A percentile compares a stretch with the other conserved stretches of the same genome.
These are phyloP conservation scores for Takashimella tepidaria DNA, from an alignment of 1,284 basidiomycete species.

Conservation along the genomic window DNA sequence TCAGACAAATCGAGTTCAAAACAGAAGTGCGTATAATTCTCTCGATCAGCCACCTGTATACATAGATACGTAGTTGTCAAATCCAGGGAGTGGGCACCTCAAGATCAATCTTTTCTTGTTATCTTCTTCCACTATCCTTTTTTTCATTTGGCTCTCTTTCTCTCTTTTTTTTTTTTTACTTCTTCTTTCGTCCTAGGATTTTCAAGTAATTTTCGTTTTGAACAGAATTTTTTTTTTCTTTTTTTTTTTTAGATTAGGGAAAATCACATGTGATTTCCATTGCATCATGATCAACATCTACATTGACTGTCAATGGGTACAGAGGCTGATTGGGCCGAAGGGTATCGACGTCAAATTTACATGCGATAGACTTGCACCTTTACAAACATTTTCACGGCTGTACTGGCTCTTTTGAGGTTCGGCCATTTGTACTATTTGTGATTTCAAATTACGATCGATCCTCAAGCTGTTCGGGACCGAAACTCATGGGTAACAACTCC, in stretches of 20 bases:
- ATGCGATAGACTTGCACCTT: too few relatives aligned
- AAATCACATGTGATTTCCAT: neutral
- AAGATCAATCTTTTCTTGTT: neutral
- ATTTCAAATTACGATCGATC: too few relatives aligned
- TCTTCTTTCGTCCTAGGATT: neutral
- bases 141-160: neutral
- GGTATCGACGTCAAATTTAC: too few relatives aligned
- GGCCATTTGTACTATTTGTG: too few relatives aligned
- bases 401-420: too few relatives aligned
- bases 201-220: neutral
- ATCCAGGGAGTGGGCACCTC: neutral
- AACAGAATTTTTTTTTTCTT: neutral
- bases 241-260: neutral
- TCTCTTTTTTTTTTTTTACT: neutral
- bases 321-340: too few relatives aligned
- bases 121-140: neutral
- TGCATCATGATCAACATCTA: neutral
- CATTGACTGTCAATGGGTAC: too few relatives aligned
- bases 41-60: neutral
- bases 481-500: slow-evolving; percentile 76
- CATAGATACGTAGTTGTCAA: neutral
- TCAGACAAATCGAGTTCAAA: neutral
- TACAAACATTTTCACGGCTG: too few relatives aligned
- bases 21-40: neutral
- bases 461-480: slow-evolving; percentile 76